Base-by-base conservation (phyloP, 768 basidiomycete species). In the Xanthoconium stramineum region DNA sequence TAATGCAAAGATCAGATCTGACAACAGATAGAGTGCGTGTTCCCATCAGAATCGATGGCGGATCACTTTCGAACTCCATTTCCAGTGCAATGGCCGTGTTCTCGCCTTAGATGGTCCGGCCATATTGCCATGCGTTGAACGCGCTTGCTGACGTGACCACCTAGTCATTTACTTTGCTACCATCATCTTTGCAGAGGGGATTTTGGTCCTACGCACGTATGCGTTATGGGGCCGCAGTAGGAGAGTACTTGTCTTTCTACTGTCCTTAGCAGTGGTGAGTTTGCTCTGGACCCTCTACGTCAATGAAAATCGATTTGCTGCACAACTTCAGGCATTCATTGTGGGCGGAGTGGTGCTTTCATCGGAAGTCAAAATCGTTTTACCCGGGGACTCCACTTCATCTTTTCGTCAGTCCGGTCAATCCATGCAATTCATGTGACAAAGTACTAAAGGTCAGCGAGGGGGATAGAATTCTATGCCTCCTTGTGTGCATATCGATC, bases 151-250 rank as follows among this genome's bases (percentile, higher is more conserved):
- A 68, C 32, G n/a, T 24, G 15, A 10, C n/a, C 12, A 9, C n/a
- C 38, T 39, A 68, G 64, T 30, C 17, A 24, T 59, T 2, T 69
- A 57, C 49, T 56, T 3, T 28, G 47, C 47, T 13, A 59, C 62
- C n/a, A 37, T 64, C 24, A 19, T 69, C 15, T 50, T 54, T 17
- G 45, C 62, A 0, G 60, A 61, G 52, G 62, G 46, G 10, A 56
- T 69, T 19, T 59, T 68, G 44, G 67, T 69, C 28, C 47, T 69
- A 2, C 68, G 66, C 33, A 67, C 67, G 19, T 69, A 65, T n/a
- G 65, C 66, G 24, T 43, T 68, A 48, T 68, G 66, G 62, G 57
- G 56, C 50, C 62, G 60, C 29, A 67, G 45, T 33, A 53, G 24
- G 48, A 62, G 33, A 11, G 47, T 65, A 2, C 58, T 68, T 2